Base-by-base conservation (phyloP, 2,329 filamentous ascomycete species). In the Trichophyton schoenleinii region DNA sequence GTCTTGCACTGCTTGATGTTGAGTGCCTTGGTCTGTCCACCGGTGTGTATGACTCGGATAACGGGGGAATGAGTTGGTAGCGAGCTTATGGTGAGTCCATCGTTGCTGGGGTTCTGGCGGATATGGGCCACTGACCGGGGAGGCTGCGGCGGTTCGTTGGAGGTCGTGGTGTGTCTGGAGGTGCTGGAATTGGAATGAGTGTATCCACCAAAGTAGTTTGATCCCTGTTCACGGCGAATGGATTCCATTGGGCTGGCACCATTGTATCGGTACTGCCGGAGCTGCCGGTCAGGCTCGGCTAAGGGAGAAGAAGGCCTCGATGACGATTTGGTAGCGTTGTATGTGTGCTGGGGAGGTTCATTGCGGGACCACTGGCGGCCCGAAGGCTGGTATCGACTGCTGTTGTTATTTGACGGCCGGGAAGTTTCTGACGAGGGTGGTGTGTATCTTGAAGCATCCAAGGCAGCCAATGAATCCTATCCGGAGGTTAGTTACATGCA, bases 1-100 rank as follows among this genome's bases (percentile, higher is more conserved):
- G 88, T 94, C 70, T 86, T 91, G 80, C 91, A 96, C 66, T 89
- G 88, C 65, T 90, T 87, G 66, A 97, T 91, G 73, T 94, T 94
- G 70, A 99, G 86, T 25, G 96, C 91, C 70, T 95, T 96, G 57
- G 91, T 95, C 64, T 91, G 86, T 59, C 91, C 94, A 64, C 86
- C 89, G 57, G 91, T 94, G 66, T 89, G 96, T 70, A 97, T 96
- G 67, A 96, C 90, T 65, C 91, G 84, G 65, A 97, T 95, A 63
- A 96, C 84, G 63, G 91, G 88, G 72, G 95, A 90, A 73, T 91
- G 89, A 66, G 86, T 82, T 62, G 91, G 91, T 69, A 96, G 78
- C 63, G 87, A 87, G 66, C 89, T 89, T 82, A 92, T 94, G 65
- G 92, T 85, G 67, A 89, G 87, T 64, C 87, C 87, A 73, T 96